Evolutionary conservation across 176 grass and related monocot genomes (phyloP).

Genomic region (Stipa capillata): DNA sequence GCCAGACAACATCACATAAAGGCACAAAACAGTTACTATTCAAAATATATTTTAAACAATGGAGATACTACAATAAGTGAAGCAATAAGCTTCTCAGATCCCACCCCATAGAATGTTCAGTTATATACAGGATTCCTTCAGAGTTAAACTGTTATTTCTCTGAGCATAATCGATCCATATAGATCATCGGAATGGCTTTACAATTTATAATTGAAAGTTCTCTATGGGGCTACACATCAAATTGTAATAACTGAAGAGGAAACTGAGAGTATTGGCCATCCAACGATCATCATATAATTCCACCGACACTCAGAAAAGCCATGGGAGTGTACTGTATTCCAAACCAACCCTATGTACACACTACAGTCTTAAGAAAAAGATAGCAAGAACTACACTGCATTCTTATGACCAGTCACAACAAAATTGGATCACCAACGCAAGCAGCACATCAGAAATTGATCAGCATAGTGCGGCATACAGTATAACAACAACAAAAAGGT

Average conservation of each 20-base stretch:
- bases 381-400: too few relatives aligned
- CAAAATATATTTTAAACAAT: neutral
- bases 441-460: neutral
- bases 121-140: neutral
- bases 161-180: neutral
- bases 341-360: neutral
- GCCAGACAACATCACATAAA: neutral
- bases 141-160: neutral
- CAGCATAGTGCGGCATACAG: neutral
- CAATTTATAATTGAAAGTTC: neutral
- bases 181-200: neutral
- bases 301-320: neutral
- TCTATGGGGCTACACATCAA: neutral
- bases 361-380: too few relatives aligned
- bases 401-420: neutral
- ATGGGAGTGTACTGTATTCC: neutral
- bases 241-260: neutral
- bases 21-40: neutral
- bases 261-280: neutral
- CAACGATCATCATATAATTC: neutral
- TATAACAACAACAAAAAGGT: neutral
- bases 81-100: neutral
- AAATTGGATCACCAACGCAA: neutral
- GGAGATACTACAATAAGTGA: neutral
- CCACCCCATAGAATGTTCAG: neutral